Conservation (phyloP, 2,329 filamentous ascomycete genomes). For the Arthrobotrys entomopaga region DNA sequence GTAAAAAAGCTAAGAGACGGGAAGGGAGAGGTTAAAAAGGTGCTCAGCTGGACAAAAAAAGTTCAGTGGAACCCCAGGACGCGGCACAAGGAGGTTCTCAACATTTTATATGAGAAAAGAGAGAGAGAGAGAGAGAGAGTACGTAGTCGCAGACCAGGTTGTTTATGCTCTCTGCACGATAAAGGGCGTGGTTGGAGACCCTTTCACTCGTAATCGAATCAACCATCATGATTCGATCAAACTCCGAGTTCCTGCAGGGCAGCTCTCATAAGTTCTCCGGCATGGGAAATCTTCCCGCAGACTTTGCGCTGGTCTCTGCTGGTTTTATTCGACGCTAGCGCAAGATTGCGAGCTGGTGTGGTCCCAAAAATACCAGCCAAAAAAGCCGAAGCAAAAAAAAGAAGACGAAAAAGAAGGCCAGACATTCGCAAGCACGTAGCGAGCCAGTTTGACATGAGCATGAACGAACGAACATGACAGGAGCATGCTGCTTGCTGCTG, state of each 20-base stretch:
- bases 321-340: conserved; percentile 14
- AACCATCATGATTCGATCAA: too few species aligned
- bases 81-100: conserved; percentile 39
- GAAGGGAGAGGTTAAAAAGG: conserved; percentile 8
- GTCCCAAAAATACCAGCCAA: not conserved
- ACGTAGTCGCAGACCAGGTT: conserved; percentile 24
- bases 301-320: not conserved
- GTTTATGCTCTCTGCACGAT: conserved; percentile 29
- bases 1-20: conserved; percentile 26
- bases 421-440: conserved; percentile 26
- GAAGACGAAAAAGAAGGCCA: conserved; percentile 28
- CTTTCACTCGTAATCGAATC: conserved; percentile 10
- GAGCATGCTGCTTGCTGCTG: too few species aligned
- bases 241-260: too few species aligned
- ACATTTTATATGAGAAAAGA: conserved; percentile 40
- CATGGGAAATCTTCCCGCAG: conserved; percentile 51
- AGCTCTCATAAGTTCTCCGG: conserved; percentile 22
- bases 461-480: too few species aligned
- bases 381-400: not conserved
- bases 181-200: conserved; percentile 35
- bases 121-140: conserved; percentile 5
- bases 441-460: not conserved
- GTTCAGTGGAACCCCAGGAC: conserved; percentile 28
- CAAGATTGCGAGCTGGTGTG: conserved; percentile 18
- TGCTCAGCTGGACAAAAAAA: conserved; percentile 48